Percentiles rank a stretch among this genome's conserved stretches.
These are phyloP conservation scores for Aspergillus pseudoterreus DNA, from an alignment of 2,329 filamentous ascomycete species.

Conservation along the genomic window DNA sequence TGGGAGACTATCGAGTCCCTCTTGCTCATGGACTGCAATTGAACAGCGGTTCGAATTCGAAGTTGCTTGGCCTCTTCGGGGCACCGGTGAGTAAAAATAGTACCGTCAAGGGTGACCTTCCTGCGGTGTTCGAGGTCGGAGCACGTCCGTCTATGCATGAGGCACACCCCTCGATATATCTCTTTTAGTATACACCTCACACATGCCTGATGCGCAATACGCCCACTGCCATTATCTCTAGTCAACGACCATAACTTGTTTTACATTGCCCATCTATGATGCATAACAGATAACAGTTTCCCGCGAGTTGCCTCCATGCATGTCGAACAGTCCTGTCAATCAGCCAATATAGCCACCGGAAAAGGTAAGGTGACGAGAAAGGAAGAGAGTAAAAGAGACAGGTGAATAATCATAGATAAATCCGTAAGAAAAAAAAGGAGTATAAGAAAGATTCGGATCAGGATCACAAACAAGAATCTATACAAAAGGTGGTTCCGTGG, in stretches of 20 bases:
- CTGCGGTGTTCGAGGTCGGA: too few relatives aligned
- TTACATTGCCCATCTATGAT: slow-evolving; percentile 41
- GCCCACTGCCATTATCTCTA: neutral
- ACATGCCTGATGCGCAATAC: too few relatives aligned
- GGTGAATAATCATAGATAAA: slow-evolving; percentile 25
- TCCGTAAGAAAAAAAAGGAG: slow-evolving; percentile 20
- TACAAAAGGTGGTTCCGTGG: slow-evolving; percentile 37
- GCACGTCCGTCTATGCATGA: too few relatives aligned
- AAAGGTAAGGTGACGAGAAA: slow-evolving; percentile 20
- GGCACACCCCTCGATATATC: too few relatives aligned
- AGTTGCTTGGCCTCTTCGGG: too few relatives aligned
- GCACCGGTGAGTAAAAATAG: too few relatives aligned
- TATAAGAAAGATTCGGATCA: slow-evolving; percentile 9
- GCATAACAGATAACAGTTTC: slow-evolving; percentile 28
- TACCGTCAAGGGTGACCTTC: too few relatives aligned
- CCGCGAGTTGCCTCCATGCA: slow-evolving; percentile 25
- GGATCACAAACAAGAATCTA: slow-evolving; percentile 22
- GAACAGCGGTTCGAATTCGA: too few relatives aligned
- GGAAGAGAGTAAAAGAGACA: slow-evolving; percentile 14
- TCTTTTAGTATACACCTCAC: too few relatives aligned
- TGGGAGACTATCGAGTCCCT: too few relatives aligned
- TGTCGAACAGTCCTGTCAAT: slow-evolving; percentile 19
- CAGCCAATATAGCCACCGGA: slow-evolving; percentile 23
- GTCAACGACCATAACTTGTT: slow-evolving; percentile 21
- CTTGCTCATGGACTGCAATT: too few relatives aligned